Evolutionary conservation across 768 basidiomycete genomes (phyloP), one percentile per base, ranked within the genome.

Genomic region (Mycena alexandri): DNA sequence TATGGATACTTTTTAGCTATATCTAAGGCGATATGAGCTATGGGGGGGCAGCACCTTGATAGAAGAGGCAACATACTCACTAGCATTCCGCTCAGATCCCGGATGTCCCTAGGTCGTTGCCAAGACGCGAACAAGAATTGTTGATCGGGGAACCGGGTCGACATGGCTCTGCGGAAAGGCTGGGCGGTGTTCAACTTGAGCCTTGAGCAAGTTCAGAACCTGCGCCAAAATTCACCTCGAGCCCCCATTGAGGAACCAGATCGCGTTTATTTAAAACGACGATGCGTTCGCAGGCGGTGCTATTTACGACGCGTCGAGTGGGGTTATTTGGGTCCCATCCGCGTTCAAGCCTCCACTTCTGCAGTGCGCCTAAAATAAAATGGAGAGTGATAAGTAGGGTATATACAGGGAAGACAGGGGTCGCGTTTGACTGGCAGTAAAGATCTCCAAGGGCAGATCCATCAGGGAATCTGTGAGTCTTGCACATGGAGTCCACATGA

Each of bases 221-320:
- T n/a, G 42, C 24, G 24, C 67, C 19, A 34, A 53, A 14, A 74
- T 85, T 71, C 73, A 96, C 97, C 86, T 93, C 87, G 72, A 96
- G 86, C 41, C 95, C 96, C 89, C 93, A 93, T 73, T 87, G 84
- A 46, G 96, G 89, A 11, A 96, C 95, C 58, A 98, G 83, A 80
- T 99, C 98, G 46, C 92, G 87, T 81, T 98, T 99, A 74, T 94
- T 97, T 69, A 98, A 85, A 13, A 99, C 93, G 48, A 99, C 88
- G 38, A 99, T 86, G 62, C 93, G 91, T 79, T 96, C 93, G 74
- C 93, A 93, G 56, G 88, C 80, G 66, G 78, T 76, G 58, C 79
- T 73, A 64, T 80, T 78, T 51, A 82, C 72, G 46, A 82, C 78
- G 61, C 82, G 80, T 57, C 80, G 77, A 34, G 76, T 74, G 42